Evolutionary conservation across 345 rosid species (phyloP).

Genomic region (Draba incana): DNA sequence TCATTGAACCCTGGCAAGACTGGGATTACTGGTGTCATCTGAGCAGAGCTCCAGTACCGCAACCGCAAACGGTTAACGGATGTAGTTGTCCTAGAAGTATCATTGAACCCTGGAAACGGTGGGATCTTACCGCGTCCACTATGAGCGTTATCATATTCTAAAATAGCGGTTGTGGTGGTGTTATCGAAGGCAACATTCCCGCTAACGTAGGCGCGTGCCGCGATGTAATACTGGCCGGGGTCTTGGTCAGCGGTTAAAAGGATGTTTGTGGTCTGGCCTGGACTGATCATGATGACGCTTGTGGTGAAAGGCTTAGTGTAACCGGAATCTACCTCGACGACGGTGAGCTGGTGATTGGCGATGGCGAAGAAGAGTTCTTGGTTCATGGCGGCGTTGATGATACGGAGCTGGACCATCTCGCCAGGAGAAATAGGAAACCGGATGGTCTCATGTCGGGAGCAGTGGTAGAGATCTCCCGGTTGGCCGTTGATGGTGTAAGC

Average conservation of each 20-base stretch:
- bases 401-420: conserved; percentile 56
- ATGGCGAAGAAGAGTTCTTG: conserved; percentile 67
- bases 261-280: conserved; percentile 72
- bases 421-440: conserved; percentile 38
- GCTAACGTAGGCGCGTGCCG: conserved; percentile 65
- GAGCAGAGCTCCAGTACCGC: conserved; percentile 41
- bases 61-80: conserved; percentile 44
- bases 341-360: conserved; percentile 65
- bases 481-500: conserved; percentile 79
- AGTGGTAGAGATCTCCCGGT: conserved; percentile 57
- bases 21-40: conserved; percentile 47
- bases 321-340: conserved; percentile 67
- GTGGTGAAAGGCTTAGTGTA: conserved; percentile 64
- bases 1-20: conserved; percentile 61
- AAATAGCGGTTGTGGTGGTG: conserved; percentile 56
- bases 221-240: conserved; percentile 55
- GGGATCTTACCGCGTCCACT: conserved; percentile 38
- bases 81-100: conserved; percentile 50
- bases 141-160: conserved; percentile 55
- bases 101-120: conserved; percentile 57
- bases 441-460: conserved; percentile 26
- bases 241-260: conserved; percentile 48
- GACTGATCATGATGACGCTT: conserved; percentile 53
- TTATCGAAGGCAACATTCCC: conserved; percentile 57
- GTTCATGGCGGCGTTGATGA: conserved; percentile 72